Evolutionary conservation across 495 filamentous ascomycete species (phyloP).

Genomic region (Halenospora varia): DNA sequence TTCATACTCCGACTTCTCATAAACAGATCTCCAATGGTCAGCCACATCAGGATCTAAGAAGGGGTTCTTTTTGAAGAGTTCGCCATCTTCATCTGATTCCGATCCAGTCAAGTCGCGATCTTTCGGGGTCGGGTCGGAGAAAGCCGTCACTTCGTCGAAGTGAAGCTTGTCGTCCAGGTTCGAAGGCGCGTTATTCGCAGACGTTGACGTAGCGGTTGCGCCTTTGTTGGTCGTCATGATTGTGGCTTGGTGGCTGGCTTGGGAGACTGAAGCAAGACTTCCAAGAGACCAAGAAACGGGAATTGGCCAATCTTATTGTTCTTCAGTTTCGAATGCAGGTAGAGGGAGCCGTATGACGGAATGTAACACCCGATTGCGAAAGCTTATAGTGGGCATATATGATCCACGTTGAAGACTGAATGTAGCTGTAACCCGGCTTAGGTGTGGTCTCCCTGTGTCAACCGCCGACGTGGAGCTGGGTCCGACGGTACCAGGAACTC

Average conservation of each 20-base stretch:
- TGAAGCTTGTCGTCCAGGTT: not conserved
- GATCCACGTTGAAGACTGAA: too few species aligned
- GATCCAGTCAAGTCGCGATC: not conserved
- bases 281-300: too few species aligned
- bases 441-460: too few species aligned
- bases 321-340: too few species aligned
- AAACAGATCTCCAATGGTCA: constrained; percentile 26
- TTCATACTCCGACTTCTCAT: constrained; percentile 46
- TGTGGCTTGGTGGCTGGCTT: not conserved
- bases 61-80: constrained; percentile 3
- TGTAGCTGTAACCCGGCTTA: too few species aligned
- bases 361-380: too few species aligned
- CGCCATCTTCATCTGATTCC: constrained; percentile 15
- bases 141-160: constrained; percentile 5
- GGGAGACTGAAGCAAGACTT: too few species aligned
- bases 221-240: not conserved
- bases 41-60: constrained; percentile 23
- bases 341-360: too few species aligned
- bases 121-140: constrained; percentile 1
- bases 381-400: too few species aligned
- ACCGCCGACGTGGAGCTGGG: too few species aligned
- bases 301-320: too few species aligned
- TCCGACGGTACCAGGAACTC: too few species aligned
- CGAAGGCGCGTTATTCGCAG: not conserved
- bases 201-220: not conserved